Percentiles rank a stretch among this genome's conserved stretches.
Conservation (phyloP, 2,329 filamentous ascomycete species). For the Alternaria infectoria region DNA sequence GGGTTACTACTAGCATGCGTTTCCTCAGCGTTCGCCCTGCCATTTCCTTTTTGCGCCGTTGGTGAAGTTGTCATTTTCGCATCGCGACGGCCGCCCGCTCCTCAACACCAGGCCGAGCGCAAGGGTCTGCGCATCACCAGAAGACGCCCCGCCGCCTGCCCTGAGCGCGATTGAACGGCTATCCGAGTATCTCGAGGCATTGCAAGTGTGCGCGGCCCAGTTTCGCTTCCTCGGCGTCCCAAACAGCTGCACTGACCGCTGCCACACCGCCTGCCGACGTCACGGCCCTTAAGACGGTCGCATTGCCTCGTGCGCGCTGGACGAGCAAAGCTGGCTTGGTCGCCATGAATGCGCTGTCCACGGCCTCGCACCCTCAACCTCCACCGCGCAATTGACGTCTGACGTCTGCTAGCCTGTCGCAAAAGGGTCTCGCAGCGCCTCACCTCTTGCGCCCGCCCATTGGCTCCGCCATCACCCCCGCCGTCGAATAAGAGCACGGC, state of each 20-base stretch:
- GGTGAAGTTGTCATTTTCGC: conserved; percentile 3
- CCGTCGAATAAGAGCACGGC: conserved; percentile 43
- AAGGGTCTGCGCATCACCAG: conserved; percentile 18
- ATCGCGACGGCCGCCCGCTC: conserved; percentile 26
- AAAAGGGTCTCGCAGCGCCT: conserved; percentile 40
- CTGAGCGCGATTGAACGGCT: conserved; percentile 18
- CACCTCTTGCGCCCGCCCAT: conserved; percentile 38
- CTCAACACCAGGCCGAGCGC: conserved; percentile 21
- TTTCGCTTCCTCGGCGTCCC: conserved; percentile 35
- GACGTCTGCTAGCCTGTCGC: conserved; percentile 45
- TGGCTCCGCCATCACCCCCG: conserved; percentile 33
- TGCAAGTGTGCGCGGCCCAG: conserved; percentile 24
- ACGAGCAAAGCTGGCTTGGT: conserved; percentile 38
- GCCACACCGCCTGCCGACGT: conserved; percentile 48
- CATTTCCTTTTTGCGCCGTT: conserved; percentile 21
- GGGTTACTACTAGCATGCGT: conserved; percentile 44
- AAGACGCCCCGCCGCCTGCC: conserved; percentile 11
- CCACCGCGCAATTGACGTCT: conserved; percentile 38
- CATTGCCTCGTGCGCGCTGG: conserved; percentile 35
- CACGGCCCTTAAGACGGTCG: conserved; percentile 43
- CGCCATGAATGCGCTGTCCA: conserved; percentile 51
- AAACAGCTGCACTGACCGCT: conserved; percentile 48
- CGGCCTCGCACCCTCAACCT: conserved; percentile 35
- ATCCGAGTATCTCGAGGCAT: conserved; percentile 18
- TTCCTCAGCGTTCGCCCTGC: conserved; percentile 35